Base-by-base conservation (phyloP, 768 basidiomycete genomes). In the Suillus hirtellus region DNA sequence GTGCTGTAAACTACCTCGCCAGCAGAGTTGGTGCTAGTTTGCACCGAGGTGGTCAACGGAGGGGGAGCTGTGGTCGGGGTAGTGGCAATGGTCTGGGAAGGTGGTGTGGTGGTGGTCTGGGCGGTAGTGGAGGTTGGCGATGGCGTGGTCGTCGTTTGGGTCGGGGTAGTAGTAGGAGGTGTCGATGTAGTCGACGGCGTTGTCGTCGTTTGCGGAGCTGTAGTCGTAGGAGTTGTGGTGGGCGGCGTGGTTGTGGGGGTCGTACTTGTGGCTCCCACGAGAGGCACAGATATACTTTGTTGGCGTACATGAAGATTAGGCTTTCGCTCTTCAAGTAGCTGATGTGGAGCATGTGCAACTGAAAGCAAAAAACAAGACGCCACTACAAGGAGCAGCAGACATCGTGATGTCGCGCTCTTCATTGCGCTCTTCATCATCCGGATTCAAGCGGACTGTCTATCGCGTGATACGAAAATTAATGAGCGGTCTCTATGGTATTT, bases 1-100 rank as follows among this genome's bases (percentile, higher is more conserved):
- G 63, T 31, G 42, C 71, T 71, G 14, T 78, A 78, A 21, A 75
- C 0, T 3, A 64, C 46, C 46, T 73, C 59, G 38, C 81, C 81
- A 8, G 60, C 61, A 0, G 75, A 9, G 44, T 77, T 54, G 1
- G 78, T 81, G 9, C 72, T 64, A 7, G 27, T 11, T n/a, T 42
- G 40, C 27, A 11, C 24, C 38, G 67, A 65, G 21, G 74, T 69
- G 31, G 62, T 62, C 9, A 68, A 58, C 34, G 21, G 58, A 54
- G 31, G 64, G 35, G n/a, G n/a, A 6, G 47, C 43, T 21, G 67
- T 35, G 37, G 44, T 38, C 54, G 44, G 60, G 53, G 62, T 31
- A 40, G 49, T 34, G 43, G 61, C 8, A 14, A 65, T 44, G n/a
- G 50, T 44, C 44, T 60, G 49, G 8, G 71, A 63, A 3, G 65